Conservation (phyloP, 2,329 filamentous ascomycete species). For the Ascochyta koolunga region DNA sequence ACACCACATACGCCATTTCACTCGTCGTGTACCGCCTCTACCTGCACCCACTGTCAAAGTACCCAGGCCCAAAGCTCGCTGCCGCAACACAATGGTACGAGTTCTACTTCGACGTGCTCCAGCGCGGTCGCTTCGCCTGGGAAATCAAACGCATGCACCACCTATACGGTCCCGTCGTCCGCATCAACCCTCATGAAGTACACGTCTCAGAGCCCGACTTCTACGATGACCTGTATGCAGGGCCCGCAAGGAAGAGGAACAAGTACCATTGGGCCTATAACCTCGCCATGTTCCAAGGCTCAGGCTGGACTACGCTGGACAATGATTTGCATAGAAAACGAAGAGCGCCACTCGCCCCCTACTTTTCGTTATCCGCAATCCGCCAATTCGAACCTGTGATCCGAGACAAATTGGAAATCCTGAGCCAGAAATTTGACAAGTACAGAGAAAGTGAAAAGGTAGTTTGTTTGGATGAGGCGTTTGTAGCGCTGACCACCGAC, state of each 20-base stretch:
- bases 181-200: constrained; percentile 32
- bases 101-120: constrained; percentile 32
- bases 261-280: constrained; percentile 20
- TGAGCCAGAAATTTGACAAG: background rate
- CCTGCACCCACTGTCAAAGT: constrained; percentile 10
- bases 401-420: background rate
- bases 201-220: constrained; percentile 29
- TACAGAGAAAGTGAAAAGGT: background rate
- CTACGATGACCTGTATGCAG: constrained; percentile 29
- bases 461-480: background rate
- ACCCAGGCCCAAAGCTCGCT: constrained; percentile 17
- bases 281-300: background rate
- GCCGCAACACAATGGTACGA: constrained; percentile 25
- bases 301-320: constrained; percentile 1
- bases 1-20: background rate
- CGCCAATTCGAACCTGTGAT: constrained; percentile 1
- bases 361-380: background rate
- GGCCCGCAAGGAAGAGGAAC: constrained; percentile 5
- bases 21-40: constrained; percentile 12
- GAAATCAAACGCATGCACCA: constrained; percentile 30
- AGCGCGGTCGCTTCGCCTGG: constrained; percentile 25
- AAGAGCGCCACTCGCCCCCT: background rate
- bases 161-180: constrained; percentile 31
- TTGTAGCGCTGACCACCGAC: background rate
- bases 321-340: background rate